Evolutionary conservation across 345 rosid genomes (phyloP).

Genomic region (Rhizophora mangle): DNA sequence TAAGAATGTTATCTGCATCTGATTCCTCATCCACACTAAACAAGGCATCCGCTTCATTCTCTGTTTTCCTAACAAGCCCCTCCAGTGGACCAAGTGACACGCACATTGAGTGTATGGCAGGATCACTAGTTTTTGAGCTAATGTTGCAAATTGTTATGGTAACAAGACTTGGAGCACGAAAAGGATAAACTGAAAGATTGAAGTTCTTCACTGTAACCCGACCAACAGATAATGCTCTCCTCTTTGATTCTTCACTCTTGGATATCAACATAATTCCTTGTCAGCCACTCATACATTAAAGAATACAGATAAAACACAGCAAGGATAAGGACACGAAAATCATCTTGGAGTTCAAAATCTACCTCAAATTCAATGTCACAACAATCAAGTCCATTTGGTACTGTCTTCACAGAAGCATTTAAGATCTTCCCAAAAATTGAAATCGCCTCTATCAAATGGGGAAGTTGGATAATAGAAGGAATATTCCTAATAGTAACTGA

Average conservation of each 20-base stretch:
- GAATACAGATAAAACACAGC: background rate
- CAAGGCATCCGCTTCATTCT: slow-evolving; percentile 14
- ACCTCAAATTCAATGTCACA: slow-evolving; percentile 33
- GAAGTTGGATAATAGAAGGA: slow-evolving; percentile 15
- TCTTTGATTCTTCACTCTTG: slow-evolving; percentile 21
- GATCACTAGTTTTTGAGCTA: slow-evolving; percentile 23
- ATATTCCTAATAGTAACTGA: slow-evolving; percentile 23
- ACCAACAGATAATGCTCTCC: slow-evolving; percentile 20
- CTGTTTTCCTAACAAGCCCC: slow-evolving; percentile 19
- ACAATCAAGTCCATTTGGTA: slow-evolving; percentile 21
- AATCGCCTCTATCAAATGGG: slow-evolving; percentile 15
- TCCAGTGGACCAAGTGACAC: slow-evolving; percentile 24
- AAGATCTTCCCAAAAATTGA: slow-evolving; percentile 18
- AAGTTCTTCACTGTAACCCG: slow-evolving; percentile 13
- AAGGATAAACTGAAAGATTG: slow-evolving; percentile 14
- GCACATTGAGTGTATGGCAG: slow-evolving; percentile 19
- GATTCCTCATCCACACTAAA: slow-evolving; percentile 14
- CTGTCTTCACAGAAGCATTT: slow-evolving; percentile 18
- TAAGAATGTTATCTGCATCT: slow-evolving; percentile 7
- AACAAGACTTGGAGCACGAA: slow-evolving; percentile 5
- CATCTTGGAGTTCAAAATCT: background rate
- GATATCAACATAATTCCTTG: no score
- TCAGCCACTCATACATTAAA: background rate
- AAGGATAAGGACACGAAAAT: background rate
- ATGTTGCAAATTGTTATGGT: slow-evolving; percentile 25